These are phyloP conservation scores for Mucor ambiguus DNA, from an alignment of 371 early-diverging fungal species.

Conservation along the genomic window DNA sequence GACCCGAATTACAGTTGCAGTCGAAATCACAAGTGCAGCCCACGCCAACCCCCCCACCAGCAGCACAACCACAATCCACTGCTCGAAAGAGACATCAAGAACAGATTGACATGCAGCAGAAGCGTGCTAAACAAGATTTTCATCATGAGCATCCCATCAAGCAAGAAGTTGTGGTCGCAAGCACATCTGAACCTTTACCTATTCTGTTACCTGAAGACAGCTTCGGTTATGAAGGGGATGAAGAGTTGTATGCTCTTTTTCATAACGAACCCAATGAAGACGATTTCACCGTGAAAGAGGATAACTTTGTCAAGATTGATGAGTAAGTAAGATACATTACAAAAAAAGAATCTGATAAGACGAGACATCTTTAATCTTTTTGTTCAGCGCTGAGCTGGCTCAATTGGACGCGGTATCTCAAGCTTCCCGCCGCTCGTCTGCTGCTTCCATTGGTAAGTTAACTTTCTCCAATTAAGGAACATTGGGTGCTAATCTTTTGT, in stretches of 20 bases:
- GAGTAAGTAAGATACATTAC: neutral
- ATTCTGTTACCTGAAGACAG: conserved; percentile 23
- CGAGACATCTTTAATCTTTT: neutral
- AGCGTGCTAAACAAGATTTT: neutral
- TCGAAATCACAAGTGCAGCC: too few relatives aligned
- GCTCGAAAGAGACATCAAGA: neutral
- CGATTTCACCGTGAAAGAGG: neutral
- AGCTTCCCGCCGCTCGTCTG: neutral
- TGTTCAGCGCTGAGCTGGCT: neutral
- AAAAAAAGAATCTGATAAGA: neutral
- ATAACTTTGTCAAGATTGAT: conserved; percentile 1
- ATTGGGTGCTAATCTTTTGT: neutral
- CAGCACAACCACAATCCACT: neutral
- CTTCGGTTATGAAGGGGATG: conserved; percentile 20
- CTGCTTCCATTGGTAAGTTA: neutral
- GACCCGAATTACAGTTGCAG: neutral
- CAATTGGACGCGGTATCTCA: neutral
- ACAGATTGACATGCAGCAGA: neutral
- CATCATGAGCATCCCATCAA: neutral
- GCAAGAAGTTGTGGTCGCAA: neutral
- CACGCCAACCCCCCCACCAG: neutral
- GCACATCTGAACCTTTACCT: neutral
- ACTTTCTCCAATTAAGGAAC: neutral
- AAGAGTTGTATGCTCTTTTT: neutral
- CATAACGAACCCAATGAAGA: neutral